These are phyloP conservation scores for Cutaneotrichosporon daszewskae DNA, from an alignment of 1,284 basidiomycete species.

Conservation along the genomic window DNA sequence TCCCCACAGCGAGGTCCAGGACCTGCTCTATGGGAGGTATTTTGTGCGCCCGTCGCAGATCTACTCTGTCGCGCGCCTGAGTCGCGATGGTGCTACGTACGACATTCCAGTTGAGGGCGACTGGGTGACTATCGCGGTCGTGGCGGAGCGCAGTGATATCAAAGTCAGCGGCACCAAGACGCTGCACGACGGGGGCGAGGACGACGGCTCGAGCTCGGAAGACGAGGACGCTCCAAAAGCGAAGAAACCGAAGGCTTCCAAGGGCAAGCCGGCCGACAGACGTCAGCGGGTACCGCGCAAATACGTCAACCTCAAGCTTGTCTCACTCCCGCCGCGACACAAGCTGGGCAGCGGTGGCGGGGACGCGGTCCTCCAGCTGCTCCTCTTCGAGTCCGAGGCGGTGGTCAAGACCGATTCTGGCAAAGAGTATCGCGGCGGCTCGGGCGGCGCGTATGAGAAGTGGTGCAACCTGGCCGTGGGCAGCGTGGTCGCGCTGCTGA, in stretches of 20 bases:
- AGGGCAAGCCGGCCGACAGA: slow-evolving; percentile 1
- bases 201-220: slow-evolving; percentile 8
- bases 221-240: slow-evolving; percentile 3
- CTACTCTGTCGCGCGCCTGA: slow-evolving; percentile 74
- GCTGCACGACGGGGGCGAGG: slow-evolving; percentile 9
- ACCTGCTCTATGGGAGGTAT: slow-evolving; percentile 76
- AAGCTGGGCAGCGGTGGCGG: slow-evolving; percentile 60
- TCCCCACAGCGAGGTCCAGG: slow-evolving; percentile 69
- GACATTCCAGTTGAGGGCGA: slow-evolving; percentile 87
- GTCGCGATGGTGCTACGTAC: slow-evolving; percentile 72
- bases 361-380: slow-evolving; percentile 72
- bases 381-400: slow-evolving; percentile 83
- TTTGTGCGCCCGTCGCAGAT: slow-evolving; percentile 79
- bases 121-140: slow-evolving; percentile 85
- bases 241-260: too few relatives aligned
- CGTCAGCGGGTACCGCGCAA: slow-evolving; percentile 48
- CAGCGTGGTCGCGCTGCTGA: slow-evolving; percentile 81
- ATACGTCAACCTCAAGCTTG: slow-evolving; percentile 79
- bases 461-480: slow-evolving; percentile 76
- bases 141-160: slow-evolving; percentile 72
- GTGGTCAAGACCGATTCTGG: slow-evolving; percentile 47
- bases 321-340: slow-evolving; percentile 57
- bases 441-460: slow-evolving; percentile 82
- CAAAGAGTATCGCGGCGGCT: slow-evolving; percentile 76
- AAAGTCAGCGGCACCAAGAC: slow-evolving; percentile 34